phyloP scores from a whole-genome alignment of 2,329 filamentous ascomycete genomes.

The Pyricularia pennisetigena region DNA sequence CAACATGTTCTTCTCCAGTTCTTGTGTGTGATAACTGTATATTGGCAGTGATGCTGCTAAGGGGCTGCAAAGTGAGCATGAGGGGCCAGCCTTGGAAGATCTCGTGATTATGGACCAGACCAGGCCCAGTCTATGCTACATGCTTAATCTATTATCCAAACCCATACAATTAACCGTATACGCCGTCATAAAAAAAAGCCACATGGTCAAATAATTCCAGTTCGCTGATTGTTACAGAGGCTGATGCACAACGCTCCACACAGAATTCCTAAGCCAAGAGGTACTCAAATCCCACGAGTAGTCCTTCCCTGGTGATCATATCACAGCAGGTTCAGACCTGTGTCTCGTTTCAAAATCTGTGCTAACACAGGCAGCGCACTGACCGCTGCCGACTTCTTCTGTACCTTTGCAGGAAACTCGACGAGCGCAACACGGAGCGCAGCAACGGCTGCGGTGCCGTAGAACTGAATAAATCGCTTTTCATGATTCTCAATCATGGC shows the following conservation, averaged over 20 bases:
- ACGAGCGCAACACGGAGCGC: conserved; percentile 61
- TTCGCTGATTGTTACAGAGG: background rate
- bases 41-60: background rate
- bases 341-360: conserved; percentile 37
- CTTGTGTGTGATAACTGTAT: background rate
- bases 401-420: conserved; percentile 55
- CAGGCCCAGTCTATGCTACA: background rate
- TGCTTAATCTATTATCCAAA: background rate
- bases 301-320: background rate
- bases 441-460: conserved; percentile 65
- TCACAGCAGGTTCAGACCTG: conserved; percentile 33
- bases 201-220: background rate
- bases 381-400: conserved; percentile 36
- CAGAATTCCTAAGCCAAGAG: background rate
- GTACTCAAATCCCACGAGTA: background rate
- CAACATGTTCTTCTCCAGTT: background rate
- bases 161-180: background rate
- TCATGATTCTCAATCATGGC: conserved; percentile 65
- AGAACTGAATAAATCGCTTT: conserved; percentile 68
- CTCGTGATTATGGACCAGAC: background rate
- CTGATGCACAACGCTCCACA: background rate
- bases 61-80: background rate
- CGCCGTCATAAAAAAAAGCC: background rate
- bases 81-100: background rate
- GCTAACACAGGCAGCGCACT: conserved; percentile 42